A percentile compares a stretch with the other conserved stretches of the same genome.
phyloP scores from a whole-genome alignment of 805 yeast genomes.

The Peterozyma xylosa region DNA sequence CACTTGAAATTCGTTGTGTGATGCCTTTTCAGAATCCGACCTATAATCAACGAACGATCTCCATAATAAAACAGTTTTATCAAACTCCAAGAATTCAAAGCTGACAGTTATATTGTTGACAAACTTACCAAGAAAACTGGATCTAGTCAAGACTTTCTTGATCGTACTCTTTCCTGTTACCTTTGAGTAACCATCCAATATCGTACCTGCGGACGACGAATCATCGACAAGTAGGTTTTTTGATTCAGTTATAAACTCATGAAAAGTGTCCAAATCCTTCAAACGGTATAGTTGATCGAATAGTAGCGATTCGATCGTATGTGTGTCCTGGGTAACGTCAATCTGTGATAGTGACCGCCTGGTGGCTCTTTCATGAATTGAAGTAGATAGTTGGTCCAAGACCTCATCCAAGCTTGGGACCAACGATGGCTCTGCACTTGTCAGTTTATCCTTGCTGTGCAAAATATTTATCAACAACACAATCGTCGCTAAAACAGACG shows the following conservation, averaged over 20 bases:
- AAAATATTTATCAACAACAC: constrained; percentile 29
- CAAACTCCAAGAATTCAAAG: constrained; percentile 37
- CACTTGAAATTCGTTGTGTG: constrained; percentile 11
- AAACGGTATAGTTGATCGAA: constrained; percentile 37
- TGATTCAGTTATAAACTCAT: constrained; percentile 26
- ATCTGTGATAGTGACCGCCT: neutral
- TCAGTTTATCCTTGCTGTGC: constrained; percentile 18
- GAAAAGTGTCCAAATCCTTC: constrained; percentile 39
- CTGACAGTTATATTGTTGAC: constrained; percentile 30
- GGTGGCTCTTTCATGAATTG: neutral
- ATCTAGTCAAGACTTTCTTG: constrained; percentile 21
- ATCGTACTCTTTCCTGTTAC: neutral
- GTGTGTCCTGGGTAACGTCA: constrained; percentile 15
- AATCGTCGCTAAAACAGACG: constrained; percentile 32
- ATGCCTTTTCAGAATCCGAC: constrained; percentile 14
- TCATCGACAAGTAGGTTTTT: constrained; percentile 26
- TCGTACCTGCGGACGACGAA: constrained; percentile 16
- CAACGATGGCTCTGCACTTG: constrained; percentile 10
- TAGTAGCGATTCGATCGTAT: constrained; percentile 22
- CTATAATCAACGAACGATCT: constrained; percentile 29
- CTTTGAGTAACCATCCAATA: neutral
- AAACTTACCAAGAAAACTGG: constrained; percentile 39
- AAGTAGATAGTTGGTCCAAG: constrained; percentile 4
- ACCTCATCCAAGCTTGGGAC: constrained; percentile 19
- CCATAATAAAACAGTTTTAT: constrained; percentile 36